Percentiles rank a stretch among this genome's conserved stretches.
phyloP scores from a whole-genome alignment of 2,329 filamentous ascomycete species.

The Phaeomoniella chlamydospora region DNA sequence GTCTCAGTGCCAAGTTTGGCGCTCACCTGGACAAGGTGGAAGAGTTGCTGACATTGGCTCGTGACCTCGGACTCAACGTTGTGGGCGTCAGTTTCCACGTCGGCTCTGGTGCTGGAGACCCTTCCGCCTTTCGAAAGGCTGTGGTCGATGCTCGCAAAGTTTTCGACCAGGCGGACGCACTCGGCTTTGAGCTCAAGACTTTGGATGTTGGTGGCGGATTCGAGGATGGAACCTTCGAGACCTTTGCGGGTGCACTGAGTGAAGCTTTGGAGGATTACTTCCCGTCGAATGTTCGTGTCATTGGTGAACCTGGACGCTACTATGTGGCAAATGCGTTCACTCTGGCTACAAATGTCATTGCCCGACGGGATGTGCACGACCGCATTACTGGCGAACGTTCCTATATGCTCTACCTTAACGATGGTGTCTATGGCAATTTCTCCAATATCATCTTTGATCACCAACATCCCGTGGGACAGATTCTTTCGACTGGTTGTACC shows the following conservation, averaged over 20 bases:
- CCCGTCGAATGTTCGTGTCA: constrained; percentile 68
- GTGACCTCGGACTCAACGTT: constrained; percentile 72
- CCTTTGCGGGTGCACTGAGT: constrained; percentile 70
- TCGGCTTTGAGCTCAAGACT: constrained; percentile 71
- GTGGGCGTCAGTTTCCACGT: constrained; percentile 97
- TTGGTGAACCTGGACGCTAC: constrained; percentile 92
- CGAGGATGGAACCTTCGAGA: constrained; percentile 77
- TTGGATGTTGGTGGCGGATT: constrained; percentile 94
- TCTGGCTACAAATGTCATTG: constrained; percentile 89
- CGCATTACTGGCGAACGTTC: constrained; percentile 43
- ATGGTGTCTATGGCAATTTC: constrained; percentile 96
- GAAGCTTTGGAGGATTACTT: constrained; percentile 78
- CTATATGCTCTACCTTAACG: constrained; percentile 97
- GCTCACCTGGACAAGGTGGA: constrained; percentile 72
- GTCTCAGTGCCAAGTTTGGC: constrained; percentile 93
- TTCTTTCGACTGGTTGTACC: constrained; percentile 52
- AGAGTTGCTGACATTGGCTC: constrained; percentile 64
- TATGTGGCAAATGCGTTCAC: constrained; percentile 91
- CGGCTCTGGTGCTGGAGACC: constrained; percentile 88
- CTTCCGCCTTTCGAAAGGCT: constrained; percentile 78
- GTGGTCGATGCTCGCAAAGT: constrained; percentile 78
- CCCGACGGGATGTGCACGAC: constrained; percentile 63
- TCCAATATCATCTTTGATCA: constrained; percentile 99
- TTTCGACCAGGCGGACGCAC: constrained; percentile 65
- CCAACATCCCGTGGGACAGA: constrained; percentile 74